These are phyloP conservation scores for Epicoccum nigrum DNA, from an alignment of 2,329 filamentous ascomycete species.

Conservation along the genomic window DNA sequence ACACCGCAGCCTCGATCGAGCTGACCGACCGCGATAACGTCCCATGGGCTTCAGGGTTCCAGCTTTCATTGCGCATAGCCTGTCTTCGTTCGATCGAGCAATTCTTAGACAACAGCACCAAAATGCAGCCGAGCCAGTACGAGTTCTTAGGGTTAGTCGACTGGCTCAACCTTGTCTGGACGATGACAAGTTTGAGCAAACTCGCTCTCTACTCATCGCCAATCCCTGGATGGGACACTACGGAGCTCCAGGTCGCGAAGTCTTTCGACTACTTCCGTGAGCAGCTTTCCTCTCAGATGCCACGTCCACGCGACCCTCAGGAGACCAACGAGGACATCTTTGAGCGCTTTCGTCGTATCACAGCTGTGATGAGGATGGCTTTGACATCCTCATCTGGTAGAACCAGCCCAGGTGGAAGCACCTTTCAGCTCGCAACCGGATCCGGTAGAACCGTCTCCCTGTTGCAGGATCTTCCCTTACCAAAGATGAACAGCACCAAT, in stretches of 20 bases:
- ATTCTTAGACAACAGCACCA: conserved; percentile 41
- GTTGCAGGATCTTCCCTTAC: conserved; percentile 39
- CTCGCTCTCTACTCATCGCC: conserved; percentile 37
- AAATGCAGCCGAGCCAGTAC: conserved; percentile 35
- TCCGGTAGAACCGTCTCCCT: conserved; percentile 43
- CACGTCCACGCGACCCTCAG: conserved; percentile 31
- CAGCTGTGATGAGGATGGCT: conserved; percentile 38
- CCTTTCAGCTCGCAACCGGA: conserved; percentile 44
- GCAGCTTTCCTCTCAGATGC: conserved; percentile 40
- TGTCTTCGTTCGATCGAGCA: conserved; percentile 42
- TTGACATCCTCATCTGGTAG: conserved; percentile 28
- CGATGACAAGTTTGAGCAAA: conserved; percentile 38
- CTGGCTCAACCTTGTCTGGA: conserved; percentile 41
- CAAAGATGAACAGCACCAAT: conserved; percentile 36
- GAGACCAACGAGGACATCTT: conserved; percentile 39
- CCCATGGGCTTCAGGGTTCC: conserved; percentile 43
- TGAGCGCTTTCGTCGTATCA: conserved; percentile 44
- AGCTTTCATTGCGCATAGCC: conserved; percentile 43
- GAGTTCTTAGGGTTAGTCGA: conserved; percentile 40
- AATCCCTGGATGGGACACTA: conserved; percentile 43
- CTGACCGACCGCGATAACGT: conserved; percentile 37
- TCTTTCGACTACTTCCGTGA: conserved; percentile 44
- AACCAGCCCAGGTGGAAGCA: conserved; percentile 39
- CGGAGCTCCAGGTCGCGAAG: conserved; percentile 39
- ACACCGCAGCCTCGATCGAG: conserved; percentile 35